Evolutionary conservation across 2,329 filamentous ascomycete genomes (phyloP), one percentile per base, ranked within the genome.

Genomic region (Neonectria coccinea): DNA sequence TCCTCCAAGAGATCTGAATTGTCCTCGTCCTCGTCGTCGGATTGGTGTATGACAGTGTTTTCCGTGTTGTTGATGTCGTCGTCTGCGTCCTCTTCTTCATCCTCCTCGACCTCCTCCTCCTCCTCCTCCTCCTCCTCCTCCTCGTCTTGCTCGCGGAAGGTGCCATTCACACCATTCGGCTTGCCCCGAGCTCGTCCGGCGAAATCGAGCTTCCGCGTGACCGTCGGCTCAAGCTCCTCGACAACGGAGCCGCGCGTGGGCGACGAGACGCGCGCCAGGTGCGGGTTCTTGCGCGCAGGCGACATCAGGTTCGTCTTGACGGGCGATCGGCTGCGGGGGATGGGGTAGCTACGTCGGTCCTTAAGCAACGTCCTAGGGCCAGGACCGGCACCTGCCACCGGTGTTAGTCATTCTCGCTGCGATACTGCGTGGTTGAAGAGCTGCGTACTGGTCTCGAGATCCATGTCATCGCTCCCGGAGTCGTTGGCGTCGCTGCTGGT

Each of bases 241-340:
- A 66, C 66, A 36, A 66, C 70, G 2, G 79, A 77, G n/a, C 79
- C 81, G 22, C 81, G 80, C 10, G 77, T 74, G 0, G 86, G 83
- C 16, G 84, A 87, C 12, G 86, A 86, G 18, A 81, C 80, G 48
- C 83, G 86, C 31, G 83, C 85, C 57, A 90, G 77, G 52, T 85
- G 85, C 5, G 86, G 88, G 70, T 88, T 88, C 60, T 85, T 84
- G 66, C 88, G 84, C 27, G 90, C 88, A 0, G 90, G 90, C 2
- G 86, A 88, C 12, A 82, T 80, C 27, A 88, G 82, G 36, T 84
- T 80, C 4, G 89, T 90, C 77, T 91, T 92, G 59, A 86, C 82
- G 1, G 91, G 91, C 2, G 90, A 92, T 62, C 81, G 78, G 50
- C 80, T 80, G 56, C 81, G 82, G 44, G 84, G 83, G 10, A 84